phyloP scores from a whole-genome alignment of 345 rosid species.

The Brassica nigra region DNA sequence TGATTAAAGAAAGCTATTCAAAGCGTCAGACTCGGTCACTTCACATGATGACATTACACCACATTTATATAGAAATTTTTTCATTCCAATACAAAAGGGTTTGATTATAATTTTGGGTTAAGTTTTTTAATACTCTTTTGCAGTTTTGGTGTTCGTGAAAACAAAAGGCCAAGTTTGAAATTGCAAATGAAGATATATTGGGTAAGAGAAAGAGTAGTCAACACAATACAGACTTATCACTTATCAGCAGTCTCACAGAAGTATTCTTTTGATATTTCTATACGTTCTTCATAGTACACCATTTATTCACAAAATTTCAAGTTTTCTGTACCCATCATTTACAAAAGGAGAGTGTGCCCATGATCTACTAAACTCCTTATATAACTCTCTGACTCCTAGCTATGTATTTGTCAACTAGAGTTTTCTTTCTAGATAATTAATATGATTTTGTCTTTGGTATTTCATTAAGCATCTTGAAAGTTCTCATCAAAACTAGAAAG shows the following conservation, averaged over 20 bases:
- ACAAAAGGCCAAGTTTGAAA: not conserved
- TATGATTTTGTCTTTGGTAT: not conserved
- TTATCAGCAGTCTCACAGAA: not conserved
- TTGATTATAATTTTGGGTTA: not conserved
- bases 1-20: not conserved
- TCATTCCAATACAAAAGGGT: not conserved
- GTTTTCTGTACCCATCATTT: not conserved
- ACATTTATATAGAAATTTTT: not conserved
- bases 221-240: not conserved
- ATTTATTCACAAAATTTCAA: not conserved
- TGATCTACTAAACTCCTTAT: too few relatives aligned
- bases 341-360: too few relatives aligned
- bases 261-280: not conserved
- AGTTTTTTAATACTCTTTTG: not conserved
- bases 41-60: not conserved
- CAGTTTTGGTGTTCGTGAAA: not conserved
- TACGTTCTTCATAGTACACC: not conserved
- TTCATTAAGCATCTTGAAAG: not conserved
- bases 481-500: not conserved
- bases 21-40: not conserved
- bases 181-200: not conserved
- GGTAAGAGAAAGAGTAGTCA: not conserved
- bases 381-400: too few relatives aligned
- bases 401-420: not conserved
- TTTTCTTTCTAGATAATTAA: not conserved